Evolutionary conservation across 2,329 filamentous ascomycete species (phyloP), one percentile per base, ranked within the genome.

Genomic region (Parascedosporium putredinis): DNA sequence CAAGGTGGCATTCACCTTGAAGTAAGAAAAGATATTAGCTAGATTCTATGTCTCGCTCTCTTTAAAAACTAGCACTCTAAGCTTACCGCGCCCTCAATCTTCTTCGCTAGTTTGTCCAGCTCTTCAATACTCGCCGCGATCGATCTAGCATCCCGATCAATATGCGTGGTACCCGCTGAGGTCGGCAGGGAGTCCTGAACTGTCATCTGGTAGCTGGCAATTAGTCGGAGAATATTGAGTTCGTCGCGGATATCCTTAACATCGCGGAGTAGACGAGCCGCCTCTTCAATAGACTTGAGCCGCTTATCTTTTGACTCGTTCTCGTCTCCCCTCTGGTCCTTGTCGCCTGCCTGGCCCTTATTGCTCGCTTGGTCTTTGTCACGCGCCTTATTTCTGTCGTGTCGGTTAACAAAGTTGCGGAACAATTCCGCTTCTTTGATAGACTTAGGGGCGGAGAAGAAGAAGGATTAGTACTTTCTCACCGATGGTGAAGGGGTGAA

Each of bases 231-330:
- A 9, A 58, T 59, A 5, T 56, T 56, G 0, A 59, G 42, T 49
- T 59, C 57, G 2, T 59, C 56, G 1, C 57, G 56, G 9, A 59
- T 47, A 24, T 59, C 58, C 47, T 59, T 59, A 10, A 59, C 55
- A 1, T 57, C 50, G 5, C 54, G 46, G 12, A 48, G 52, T 1
- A 55, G 50, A 4, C 48, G 14, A 4, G 48, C 52, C 7, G 54
- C 49, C 6, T 44, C 25, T 10, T 47, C 29, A 18, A 55, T 31
- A 10, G 45, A 42, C 20, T 24, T 47, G 45, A 36, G 20, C 31
- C 33, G 34, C n/a, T 36, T 34, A 25, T 3, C 40, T 3, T 33
- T n/a, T n/a, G n/a, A n/a, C n/a, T n/a, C n/a, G n/a, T n/a, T n/a
- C n/a, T n/a, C n/a, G n/a, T n/a, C n/a, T n/a, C n/a, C n/a, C n/a